phyloP scores from a whole-genome alignment of 2,329 filamentous ascomycete species.

The Trichocomaceae sp. region DNA sequence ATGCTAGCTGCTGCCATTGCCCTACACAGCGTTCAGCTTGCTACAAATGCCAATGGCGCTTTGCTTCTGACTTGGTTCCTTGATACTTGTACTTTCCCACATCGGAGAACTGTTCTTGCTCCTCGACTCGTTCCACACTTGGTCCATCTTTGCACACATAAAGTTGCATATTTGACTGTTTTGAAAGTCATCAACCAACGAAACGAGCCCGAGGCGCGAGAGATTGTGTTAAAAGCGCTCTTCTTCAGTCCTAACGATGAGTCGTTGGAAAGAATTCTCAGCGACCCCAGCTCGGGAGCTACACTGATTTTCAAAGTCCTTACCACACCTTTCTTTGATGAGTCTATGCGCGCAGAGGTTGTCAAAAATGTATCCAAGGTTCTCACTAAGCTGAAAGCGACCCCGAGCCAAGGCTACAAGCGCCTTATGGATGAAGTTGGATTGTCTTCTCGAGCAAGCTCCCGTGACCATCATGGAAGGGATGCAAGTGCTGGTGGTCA shows the following conservation, averaged over 20 bases:
- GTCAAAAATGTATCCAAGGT: conserved; percentile 89
- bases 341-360: conserved; percentile 77
- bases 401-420: conserved; percentile 94
- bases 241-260: conserved; percentile 89
- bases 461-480: conserved; percentile 35
- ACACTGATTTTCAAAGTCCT: conserved; percentile 98
- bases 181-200: conserved; percentile 98
- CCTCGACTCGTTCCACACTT: conserved; percentile 87
- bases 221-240: conserved; percentile 79
- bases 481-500: conserved; percentile 27
- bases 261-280: conserved; percentile 80
- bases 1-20: conserved; percentile 92
- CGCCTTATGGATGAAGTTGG: conserved; percentile 98
- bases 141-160: conserved; percentile 94
- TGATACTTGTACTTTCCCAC: conserved; percentile 93
- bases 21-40: conserved; percentile 92
- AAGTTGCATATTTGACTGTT: conserved; percentile 94
- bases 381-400: conserved; percentile 80
- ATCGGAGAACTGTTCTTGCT: conserved; percentile 82
- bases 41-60: conserved; percentile 92
- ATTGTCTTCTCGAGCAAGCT: conserved; percentile 53
- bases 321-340: conserved; percentile 95
- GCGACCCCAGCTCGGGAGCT: conserved; percentile 83
- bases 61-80: conserved; percentile 94
- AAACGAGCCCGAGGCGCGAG: conserved; percentile 83